Evolutionary conservation across 108 stramenopile species (phyloP), one percentile per base, ranked within the genome.

Genomic region (Cylindrotheca fusiformis): DNA sequence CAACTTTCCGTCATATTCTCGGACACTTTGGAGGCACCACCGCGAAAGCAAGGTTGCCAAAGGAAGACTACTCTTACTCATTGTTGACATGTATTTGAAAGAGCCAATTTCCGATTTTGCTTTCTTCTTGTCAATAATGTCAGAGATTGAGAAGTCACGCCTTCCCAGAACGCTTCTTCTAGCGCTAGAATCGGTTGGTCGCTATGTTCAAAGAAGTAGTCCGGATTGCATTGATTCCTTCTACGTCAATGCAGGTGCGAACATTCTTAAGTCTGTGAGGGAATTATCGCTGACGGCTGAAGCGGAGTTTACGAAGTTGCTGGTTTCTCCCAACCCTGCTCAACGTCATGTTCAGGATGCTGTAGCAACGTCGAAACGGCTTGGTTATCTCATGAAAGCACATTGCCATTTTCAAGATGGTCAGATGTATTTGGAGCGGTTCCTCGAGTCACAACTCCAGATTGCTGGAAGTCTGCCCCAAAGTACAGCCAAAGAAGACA

Each of bases 1-100:
- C 77, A 80, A 90, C 47, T 89, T 86, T 50, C 69, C 85, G 25
- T 94, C 93, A 0, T 94, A 81, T 67, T 85, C 89, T 25, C 69
- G 93, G 18, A 81, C 93, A 6, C 63, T 94, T 18, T 90, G 93
- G 88, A 75, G 87, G 20, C 76, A 94, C 54, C 87, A 91, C 53
- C 74, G 82, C 24, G 66, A 63, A 28, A 32, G 54, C 32, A 74
- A 67, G 32, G 33, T 58, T n/a, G 69, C 74, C 24, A 74, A 84
- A 58, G 93, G 93, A 17, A 62, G 93, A 30, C 65, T 94, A 12
- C 67, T 90, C 20, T 71, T 87, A 25, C 78, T 94, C 25, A 58
- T 94, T 30, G 41, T 90, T 10, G 87, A 94, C 50, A 80, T 94
- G 32, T 76, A 82, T 57, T 48, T 87, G 62, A 84, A 76, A 55